These are phyloP conservation scores for Torulaspora microellipsoides DNA, from an alignment of 805 yeast genomes.

Conservation along the genomic window DNA sequence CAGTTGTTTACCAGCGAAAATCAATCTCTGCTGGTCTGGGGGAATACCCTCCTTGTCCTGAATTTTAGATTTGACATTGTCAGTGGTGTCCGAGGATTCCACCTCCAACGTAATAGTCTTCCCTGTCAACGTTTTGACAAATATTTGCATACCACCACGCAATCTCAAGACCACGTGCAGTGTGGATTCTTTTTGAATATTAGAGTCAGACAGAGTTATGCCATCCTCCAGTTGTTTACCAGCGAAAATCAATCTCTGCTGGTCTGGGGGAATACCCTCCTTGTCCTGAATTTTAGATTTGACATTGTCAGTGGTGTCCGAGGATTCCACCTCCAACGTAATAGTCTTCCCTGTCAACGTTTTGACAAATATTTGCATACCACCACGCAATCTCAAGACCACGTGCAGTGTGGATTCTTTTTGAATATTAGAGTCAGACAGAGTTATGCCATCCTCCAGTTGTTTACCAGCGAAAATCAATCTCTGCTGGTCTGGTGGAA, in stretches of 20 bases:
- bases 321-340: slow-evolving; percentile 81
- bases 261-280: slow-evolving; percentile 97
- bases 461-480: slow-evolving; percentile 66
- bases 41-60: slow-evolving; percentile 97
- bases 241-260: slow-evolving; percentile 90
- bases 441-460: slow-evolving; percentile 65
- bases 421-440: slow-evolving; percentile 66
- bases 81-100: slow-evolving; percentile 93
- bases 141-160: slow-evolving; percentile 89
- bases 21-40: slow-evolving; percentile 93
- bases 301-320: slow-evolving; percentile 93
- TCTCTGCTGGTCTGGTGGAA: slow-evolving; percentile 67
- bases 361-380: slow-evolving; percentile 87
- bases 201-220: slow-evolving; percentile 89
- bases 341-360: slow-evolving; percentile 88
- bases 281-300: slow-evolving; percentile 94
- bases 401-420: slow-evolving; percentile 65
- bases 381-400: slow-evolving; percentile 69
- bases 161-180: slow-evolving; percentile 79
- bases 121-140: slow-evolving; percentile 86
- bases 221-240: slow-evolving; percentile 97
- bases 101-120: slow-evolving; percentile 82
- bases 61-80: slow-evolving; percentile 90
- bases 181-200: slow-evolving; percentile 92
- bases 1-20: slow-evolving; percentile 93